These are phyloP conservation scores for Pseudogymnoascus sp. DNA, from an alignment of 2,329 filamentous ascomycete species.

Conservation along the genomic window DNA sequence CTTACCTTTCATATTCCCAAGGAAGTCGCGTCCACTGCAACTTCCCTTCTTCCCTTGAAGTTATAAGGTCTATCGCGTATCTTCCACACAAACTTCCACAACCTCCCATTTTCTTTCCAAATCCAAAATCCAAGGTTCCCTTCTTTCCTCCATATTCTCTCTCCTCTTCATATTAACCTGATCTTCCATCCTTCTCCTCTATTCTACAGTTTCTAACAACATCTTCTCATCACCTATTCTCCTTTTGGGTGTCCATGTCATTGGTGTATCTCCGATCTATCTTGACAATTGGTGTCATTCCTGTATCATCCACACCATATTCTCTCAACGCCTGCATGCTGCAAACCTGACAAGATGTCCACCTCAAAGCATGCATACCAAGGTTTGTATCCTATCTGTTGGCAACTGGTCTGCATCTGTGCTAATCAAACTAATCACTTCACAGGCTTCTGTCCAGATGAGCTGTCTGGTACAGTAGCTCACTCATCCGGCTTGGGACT, in stretches of 20 bases:
- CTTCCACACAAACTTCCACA: neutral
- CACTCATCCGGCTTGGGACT: conserved; percentile 4
- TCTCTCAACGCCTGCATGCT: neutral
- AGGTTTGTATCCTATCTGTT: conserved; percentile 33
- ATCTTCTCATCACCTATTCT: neutral
- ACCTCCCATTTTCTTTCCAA: neutral
- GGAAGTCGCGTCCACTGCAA: neutral
- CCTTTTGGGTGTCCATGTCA: neutral
- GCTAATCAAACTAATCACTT: conserved; percentile 58
- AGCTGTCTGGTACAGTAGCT: conserved; percentile 22
- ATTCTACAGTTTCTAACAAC: neutral
- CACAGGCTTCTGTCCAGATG: conserved; percentile 56
- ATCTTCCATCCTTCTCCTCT: neutral
- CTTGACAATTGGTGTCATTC: neutral
- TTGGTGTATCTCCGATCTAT: neutral
- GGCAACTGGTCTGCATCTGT: conserved; percentile 43
- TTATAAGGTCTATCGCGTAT: neutral
- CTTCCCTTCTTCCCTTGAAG: neutral
- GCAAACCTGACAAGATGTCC: conserved; percentile 8
- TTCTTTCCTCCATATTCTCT: neutral
- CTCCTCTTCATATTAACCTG: conserved; percentile 3
- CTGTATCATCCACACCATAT: neutral
- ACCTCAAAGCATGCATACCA: conserved; percentile 7
- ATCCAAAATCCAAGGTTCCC: neutral
- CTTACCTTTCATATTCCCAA: neutral